These are phyloP conservation scores for Suhomyces anneliseae DNA, from an alignment of 1,139 yeast species.

Conservation along the genomic window DNA sequence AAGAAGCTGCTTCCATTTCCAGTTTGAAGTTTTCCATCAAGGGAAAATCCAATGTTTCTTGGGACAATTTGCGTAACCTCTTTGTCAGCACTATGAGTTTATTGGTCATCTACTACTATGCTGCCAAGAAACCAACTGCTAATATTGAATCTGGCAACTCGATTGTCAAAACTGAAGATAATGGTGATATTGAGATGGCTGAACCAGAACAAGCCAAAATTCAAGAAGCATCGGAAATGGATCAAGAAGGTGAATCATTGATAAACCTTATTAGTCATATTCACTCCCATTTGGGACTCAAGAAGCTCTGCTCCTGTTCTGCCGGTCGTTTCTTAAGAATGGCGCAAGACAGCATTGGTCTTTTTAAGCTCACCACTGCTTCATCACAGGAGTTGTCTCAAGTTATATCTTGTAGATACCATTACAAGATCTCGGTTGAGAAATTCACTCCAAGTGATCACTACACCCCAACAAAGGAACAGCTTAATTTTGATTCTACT, in stretches of 20 bases:
- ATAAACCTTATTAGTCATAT: constrained; percentile 22
- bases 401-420: constrained; percentile 75
- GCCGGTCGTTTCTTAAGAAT: constrained; percentile 62
- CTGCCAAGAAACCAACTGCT: constrained; percentile 4
- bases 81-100: constrained; percentile 45
- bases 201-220: background rate
- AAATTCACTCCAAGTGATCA: constrained; percentile 68
- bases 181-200: background rate
- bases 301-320: constrained; percentile 67
- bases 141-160: background rate
- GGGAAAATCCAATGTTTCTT: constrained; percentile 30
- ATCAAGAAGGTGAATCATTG: background rate
- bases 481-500: constrained; percentile 47
- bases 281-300: constrained; percentile 72
- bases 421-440: constrained; percentile 60
- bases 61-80: constrained; percentile 51
- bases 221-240: background rate
- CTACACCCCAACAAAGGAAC: constrained; percentile 47
- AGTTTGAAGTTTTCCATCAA: constrained; percentile 32
- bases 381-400: constrained; percentile 69
- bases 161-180: background rate
- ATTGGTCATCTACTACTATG: constrained; percentile 34
- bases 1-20: constrained; percentile 48
- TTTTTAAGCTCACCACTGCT: constrained; percentile 24
- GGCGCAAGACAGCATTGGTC: constrained; percentile 55